phyloP scores from a whole-genome alignment of 331 rosid species.

The Quercus lobata region DNA sequence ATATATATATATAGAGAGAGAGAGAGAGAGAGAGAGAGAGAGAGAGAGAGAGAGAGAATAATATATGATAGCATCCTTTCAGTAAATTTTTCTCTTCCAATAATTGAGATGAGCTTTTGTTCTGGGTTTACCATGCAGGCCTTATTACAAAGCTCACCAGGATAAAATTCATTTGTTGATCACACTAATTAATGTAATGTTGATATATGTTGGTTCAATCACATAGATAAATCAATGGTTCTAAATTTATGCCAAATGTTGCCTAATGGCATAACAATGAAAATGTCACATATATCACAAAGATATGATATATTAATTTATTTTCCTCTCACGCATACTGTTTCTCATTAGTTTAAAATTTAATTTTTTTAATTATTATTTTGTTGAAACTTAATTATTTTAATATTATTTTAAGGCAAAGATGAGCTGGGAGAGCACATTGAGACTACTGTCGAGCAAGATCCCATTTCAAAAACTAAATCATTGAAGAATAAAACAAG shows the following conservation, averaged over 20 bases:
- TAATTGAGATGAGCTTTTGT: background rate
- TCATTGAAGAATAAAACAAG: constrained; percentile 75
- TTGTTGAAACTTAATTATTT: background rate
- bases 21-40: too few species aligned
- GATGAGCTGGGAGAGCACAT: constrained; percentile 62
- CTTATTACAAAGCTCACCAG: background rate
- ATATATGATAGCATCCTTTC: background rate
- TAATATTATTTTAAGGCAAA: constrained; percentile 9
- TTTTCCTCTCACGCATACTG: background rate
- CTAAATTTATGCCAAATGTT: background rate
- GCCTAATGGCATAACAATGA: background rate
- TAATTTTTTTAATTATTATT: background rate
- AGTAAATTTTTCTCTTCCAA: background rate
- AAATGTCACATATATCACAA: background rate
- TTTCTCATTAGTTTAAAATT: background rate
- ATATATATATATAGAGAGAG: background rate
- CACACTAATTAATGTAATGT: background rate
- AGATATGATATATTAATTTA: background rate
- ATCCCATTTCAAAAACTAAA: constrained; percentile 49
- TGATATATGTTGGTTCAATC: background rate
- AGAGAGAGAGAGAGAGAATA: background rate
- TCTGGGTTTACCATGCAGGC: background rate
- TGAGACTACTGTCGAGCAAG: constrained; percentile 46
- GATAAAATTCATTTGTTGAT: background rate
- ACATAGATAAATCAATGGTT: background rate